Conservation (phyloP, 129 eudicot species). For the Centella asiatica region DNA sequence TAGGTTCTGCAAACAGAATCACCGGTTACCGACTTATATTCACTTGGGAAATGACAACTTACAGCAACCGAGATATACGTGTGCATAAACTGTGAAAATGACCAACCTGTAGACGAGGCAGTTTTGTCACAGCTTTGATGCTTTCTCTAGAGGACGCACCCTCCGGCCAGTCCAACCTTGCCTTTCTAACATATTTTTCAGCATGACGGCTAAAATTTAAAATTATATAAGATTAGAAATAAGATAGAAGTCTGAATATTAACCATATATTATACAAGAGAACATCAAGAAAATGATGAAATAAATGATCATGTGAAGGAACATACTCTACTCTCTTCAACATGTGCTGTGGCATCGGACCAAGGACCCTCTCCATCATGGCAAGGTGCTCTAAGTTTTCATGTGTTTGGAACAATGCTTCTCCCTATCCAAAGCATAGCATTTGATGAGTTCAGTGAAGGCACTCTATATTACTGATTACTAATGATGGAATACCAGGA, state of each 20-base stretch:
- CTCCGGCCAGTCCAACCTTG: constrained; percentile 78
- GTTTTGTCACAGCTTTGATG: constrained; percentile 59
- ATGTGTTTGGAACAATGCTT: constrained; percentile 89
- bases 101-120: constrained; percentile 64
- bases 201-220: constrained; percentile 45
- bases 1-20: constrained; percentile 28
- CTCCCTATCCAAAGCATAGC: constrained; percentile 46
- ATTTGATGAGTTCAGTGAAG: not conserved
- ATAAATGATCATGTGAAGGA: too few species aligned
- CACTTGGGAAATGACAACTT: not conserved
- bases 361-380: constrained; percentile 89
- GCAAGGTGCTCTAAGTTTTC: constrained; percentile 94
- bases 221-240: not conserved
- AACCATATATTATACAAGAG: not conserved
- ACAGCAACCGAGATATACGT: not conserved
- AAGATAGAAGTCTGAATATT: not conserved
- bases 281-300: not conserved
- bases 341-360: constrained; percentile 69
- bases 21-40: not conserved
- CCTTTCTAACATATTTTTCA: constrained; percentile 67
- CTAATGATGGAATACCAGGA: not conserved
- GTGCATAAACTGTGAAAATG: not conserved
- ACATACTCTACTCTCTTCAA: constrained; percentile 63
- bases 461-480: not conserved
- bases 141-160: constrained; percentile 83